phyloP scores from a whole-genome alignment of 257 asterid species.

The Apocynum venetum region DNA sequence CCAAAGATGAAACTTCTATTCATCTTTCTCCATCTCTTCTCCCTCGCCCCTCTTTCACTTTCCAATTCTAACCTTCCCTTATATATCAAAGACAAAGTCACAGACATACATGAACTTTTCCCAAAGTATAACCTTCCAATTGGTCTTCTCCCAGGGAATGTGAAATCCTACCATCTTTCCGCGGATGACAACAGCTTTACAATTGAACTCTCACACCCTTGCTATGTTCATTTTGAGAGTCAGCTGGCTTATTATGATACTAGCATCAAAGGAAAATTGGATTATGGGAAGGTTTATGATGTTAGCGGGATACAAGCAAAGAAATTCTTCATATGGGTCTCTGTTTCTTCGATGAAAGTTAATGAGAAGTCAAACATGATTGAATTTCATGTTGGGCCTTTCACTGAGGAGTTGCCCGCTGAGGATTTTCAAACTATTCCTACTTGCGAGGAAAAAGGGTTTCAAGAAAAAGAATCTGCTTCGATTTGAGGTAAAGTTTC shows the following conservation, averaged over 20 bases:
- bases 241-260: slow-evolving; percentile 54
- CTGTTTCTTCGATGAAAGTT: slow-evolving; percentile 57
- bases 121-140: slow-evolving; percentile 28
- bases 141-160: slow-evolving; percentile 30
- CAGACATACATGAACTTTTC: slow-evolving; percentile 31
- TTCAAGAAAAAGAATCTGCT: slow-evolving; percentile 20
- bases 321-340: slow-evolving; percentile 58
- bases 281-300: slow-evolving; percentile 44
- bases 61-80: slow-evolving; percentile 31
- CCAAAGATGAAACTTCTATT: slow-evolving; percentile 19
- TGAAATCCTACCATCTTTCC: slow-evolving; percentile 17
- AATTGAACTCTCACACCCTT: slow-evolving; percentile 37
- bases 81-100: slow-evolving; percentile 23
- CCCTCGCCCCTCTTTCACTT: slow-evolving; percentile 24
- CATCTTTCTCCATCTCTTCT: slow-evolving; percentile 28
- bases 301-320: slow-evolving; percentile 75
- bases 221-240: slow-evolving; percentile 52
- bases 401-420: slow-evolving; percentile 51
- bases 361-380: slow-evolving; percentile 34
- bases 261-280: slow-evolving; percentile 52
- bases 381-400: slow-evolving; percentile 57
- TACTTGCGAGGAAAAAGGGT: slow-evolving; percentile 38
- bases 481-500: slow-evolving; percentile 44
- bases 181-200: slow-evolving; percentile 21
- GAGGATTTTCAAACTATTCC: slow-evolving; percentile 42